These are phyloP conservation scores for Halophytophthora polymorphica DNA, from an alignment of 352 stramenopile species.

Conservation along the genomic window DNA sequence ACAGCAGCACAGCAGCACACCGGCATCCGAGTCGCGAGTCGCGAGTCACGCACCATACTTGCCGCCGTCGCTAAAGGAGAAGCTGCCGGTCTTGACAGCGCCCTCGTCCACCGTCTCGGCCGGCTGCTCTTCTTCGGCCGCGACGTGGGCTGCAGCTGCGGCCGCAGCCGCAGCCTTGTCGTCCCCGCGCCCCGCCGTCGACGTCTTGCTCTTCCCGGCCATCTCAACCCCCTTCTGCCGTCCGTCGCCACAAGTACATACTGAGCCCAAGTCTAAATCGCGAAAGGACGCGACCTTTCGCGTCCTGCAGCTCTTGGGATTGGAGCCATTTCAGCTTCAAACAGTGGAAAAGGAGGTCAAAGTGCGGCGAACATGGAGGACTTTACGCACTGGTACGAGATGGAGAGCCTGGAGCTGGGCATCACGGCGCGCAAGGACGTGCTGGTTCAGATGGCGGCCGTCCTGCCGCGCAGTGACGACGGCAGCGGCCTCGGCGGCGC, in stretches of 20 bases:
- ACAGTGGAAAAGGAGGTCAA: neutral
- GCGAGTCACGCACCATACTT: slow-evolving; percentile 39
- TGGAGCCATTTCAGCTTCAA: neutral
- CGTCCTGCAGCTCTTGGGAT: neutral
- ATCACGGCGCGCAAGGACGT: slow-evolving; percentile 63
- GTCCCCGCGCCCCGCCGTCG: slow-evolving; percentile 23
- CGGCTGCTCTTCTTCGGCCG: slow-evolving; percentile 26
- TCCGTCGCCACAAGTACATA: no score
- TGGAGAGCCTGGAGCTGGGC: slow-evolving; percentile 68
- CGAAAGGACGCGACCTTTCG: slow-evolving; percentile 25
- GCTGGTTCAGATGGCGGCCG: slow-evolving; percentile 37
- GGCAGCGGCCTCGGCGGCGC: slow-evolving; percentile 21
- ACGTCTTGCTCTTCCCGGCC: slow-evolving; percentile 19
- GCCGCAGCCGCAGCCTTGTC: slow-evolving; percentile 15
- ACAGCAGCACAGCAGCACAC: no score
- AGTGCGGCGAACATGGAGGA: slow-evolving; percentile 42
- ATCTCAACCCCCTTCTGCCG: neutral
- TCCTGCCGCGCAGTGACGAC: slow-evolving; percentile 37
- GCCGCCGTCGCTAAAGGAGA: slow-evolving; percentile 65
- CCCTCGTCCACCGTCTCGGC: slow-evolving; percentile 32
- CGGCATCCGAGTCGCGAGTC: no score
- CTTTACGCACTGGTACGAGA: slow-evolving; percentile 72
- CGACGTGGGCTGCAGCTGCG: slow-evolving; percentile 8
- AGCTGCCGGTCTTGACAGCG: slow-evolving; percentile 40
- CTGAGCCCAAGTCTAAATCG: neutral